These are phyloP conservation scores for Escallonia rubra DNA, from an alignment of 129 eudicot genomes.

Conservation along the genomic window DNA sequence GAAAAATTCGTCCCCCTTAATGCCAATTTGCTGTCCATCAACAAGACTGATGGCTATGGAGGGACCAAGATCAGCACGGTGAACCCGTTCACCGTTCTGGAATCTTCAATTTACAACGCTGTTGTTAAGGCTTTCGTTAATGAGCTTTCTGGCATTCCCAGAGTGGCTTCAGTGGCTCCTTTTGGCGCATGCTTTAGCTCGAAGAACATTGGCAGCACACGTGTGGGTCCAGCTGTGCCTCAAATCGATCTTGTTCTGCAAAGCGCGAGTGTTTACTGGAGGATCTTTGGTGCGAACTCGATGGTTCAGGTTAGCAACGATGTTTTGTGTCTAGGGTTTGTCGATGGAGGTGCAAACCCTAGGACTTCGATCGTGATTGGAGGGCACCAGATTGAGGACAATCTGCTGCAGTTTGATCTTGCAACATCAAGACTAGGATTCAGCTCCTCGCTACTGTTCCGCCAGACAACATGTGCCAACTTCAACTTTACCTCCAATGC, in stretches of 20 bases:
- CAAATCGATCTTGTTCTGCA: conserved; percentile 28
- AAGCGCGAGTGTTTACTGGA: conserved; percentile 21
- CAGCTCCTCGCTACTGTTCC: conserved; percentile 29
- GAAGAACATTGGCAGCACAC: conserved; percentile 1
- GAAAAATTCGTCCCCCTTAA: conserved; percentile 17
- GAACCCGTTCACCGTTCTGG: conserved; percentile 34
- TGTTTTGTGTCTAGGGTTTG: conserved; percentile 32
- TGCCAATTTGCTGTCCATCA: conserved; percentile 22
- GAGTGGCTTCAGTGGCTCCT: conserved; percentile 30
- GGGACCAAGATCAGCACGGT: conserved; percentile 41
- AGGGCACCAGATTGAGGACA: conserved; percentile 41
- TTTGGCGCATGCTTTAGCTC: conserved; percentile 31
- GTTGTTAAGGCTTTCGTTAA: conserved; percentile 15
- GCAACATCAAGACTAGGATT: conserved; percentile 37
- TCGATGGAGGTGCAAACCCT: conserved; percentile 31
- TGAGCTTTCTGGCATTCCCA: conserved; percentile 11
- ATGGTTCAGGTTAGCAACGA: conserved; percentile 28
- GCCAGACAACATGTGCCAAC: conserved; percentile 22
- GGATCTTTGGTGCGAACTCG: conserved; percentile 34
- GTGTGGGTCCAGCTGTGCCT: conserved; percentile 36
- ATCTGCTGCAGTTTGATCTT: conserved; percentile 36
- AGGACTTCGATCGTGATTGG: conserved; percentile 40
- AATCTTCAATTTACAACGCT: conserved; percentile 24
- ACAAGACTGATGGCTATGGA: conserved; percentile 22
- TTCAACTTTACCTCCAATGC: conserved; percentile 27